Evolutionary conservation across 2,329 filamentous ascomycete genomes (phyloP).

Genomic region (Cadophora gregata): DNA sequence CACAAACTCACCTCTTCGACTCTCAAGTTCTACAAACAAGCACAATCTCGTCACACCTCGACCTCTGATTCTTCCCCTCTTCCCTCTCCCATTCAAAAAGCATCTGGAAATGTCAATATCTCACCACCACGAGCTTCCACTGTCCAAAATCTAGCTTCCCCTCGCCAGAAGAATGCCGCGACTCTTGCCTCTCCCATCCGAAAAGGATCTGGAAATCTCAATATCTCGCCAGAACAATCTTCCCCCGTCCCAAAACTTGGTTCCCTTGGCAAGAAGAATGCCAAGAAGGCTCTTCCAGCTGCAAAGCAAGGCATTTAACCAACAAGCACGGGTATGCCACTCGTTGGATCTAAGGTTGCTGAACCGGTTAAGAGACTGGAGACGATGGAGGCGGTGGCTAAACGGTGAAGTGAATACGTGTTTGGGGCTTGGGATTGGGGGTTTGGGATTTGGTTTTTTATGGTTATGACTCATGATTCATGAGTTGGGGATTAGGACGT

Average conservation of each 20-base stretch:
- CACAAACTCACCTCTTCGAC: constrained; percentile 8
- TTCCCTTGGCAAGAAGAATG: background rate
- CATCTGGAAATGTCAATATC: background rate
- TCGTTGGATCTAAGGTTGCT: background rate
- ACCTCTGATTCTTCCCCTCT: background rate
- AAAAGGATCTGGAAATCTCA: background rate
- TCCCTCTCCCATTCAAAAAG: background rate
- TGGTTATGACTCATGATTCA: background rate
- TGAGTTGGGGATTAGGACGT: background rate
- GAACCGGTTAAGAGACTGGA: background rate
- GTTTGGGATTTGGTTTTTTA: too few species aligned
- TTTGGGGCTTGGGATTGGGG: too few species aligned
- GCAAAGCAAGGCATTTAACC: background rate
- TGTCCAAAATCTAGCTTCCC: background rate
- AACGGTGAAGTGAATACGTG: background rate
- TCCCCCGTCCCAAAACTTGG: background rate
- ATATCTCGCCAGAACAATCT: background rate
- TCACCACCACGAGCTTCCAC: background rate
- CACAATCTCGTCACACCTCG: background rate
- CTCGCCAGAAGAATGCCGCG: too few species aligned
- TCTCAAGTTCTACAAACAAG: constrained; percentile 8
- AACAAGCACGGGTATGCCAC: constrained; percentile 6
- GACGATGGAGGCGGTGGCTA: constrained; percentile 1
- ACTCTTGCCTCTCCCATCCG: background rate
- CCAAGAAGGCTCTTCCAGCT: background rate